A percentile compares a stretch with the other conserved stretches of the same genome.
Evolutionary conservation across 2,329 filamentous ascomycete genomes (phyloP).

Genomic region (Alternaria triticina): DNA sequence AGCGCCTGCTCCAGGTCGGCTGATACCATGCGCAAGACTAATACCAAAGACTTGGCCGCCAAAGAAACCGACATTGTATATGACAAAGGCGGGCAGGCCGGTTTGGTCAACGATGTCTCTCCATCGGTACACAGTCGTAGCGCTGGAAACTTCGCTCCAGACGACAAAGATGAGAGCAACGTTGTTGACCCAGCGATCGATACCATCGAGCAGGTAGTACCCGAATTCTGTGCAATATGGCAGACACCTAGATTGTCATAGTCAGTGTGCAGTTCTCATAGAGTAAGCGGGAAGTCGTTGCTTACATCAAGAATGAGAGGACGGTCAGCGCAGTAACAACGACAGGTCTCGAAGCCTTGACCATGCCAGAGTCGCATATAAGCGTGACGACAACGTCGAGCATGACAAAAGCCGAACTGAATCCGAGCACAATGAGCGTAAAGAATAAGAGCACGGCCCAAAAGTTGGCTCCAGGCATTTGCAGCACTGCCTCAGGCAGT

Average conservation of each 20-base stretch:
- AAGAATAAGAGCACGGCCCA: conserved; percentile 67
- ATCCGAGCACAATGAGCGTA: conserved; percentile 64
- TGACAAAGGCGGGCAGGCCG: conserved; percentile 52
- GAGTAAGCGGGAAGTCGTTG: not conserved
- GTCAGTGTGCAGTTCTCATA: not conserved
- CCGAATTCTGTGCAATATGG: conserved; percentile 66
- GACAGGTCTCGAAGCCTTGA: conserved; percentile 54
- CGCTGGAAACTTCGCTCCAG: conserved; percentile 59
- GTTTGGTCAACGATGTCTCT: conserved; percentile 55
- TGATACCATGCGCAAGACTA: conserved; percentile 55
- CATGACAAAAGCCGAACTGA: conserved; percentile 66
- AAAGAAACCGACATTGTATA: conserved; percentile 61
- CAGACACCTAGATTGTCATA: conserved; percentile 45
- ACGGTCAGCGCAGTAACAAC: conserved; percentile 60
- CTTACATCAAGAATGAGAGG: conserved; percentile 57
- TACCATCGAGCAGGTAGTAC: conserved; percentile 61
- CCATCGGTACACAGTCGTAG: conserved; percentile 63
- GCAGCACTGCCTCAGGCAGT: conserved; percentile 61
- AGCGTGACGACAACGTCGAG: conserved; percentile 63
- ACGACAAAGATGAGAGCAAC: conserved; percentile 62
- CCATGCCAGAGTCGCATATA: conserved; percentile 58
- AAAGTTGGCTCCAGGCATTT: conserved; percentile 65
- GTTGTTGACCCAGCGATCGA: conserved; percentile 65
- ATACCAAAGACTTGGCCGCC: conserved; percentile 61
- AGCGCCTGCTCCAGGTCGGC: conserved; percentile 54